These are phyloP conservation scores for Metschnikowia dekortorum DNA, from an alignment of 805 yeast genomes.

Conservation along the genomic window DNA sequence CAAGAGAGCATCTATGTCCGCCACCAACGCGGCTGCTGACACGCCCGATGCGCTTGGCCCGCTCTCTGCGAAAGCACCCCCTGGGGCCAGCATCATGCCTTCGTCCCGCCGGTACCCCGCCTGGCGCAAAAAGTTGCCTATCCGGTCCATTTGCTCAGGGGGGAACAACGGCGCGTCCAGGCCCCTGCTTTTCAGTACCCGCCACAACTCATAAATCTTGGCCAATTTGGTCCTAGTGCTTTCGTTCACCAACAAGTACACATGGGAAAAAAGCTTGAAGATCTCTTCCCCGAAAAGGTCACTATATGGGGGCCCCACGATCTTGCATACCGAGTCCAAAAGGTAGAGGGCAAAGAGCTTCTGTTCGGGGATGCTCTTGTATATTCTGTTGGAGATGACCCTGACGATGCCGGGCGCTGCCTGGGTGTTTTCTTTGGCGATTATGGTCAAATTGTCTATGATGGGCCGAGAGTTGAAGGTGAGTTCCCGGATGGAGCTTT, in stretches of 20 bases:
- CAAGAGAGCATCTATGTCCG: constrained; percentile 35
- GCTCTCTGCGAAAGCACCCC: not conserved
- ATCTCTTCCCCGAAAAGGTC: constrained; percentile 66
- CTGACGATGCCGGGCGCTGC: constrained; percentile 74
- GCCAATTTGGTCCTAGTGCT: constrained; percentile 64
- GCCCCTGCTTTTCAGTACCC: constrained; percentile 52
- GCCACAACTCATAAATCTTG: constrained; percentile 86
- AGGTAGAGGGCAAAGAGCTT: constrained; percentile 82
- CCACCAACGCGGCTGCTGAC: constrained; percentile 19
- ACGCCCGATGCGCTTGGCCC: constrained; percentile 1
- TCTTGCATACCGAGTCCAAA: constrained; percentile 87
- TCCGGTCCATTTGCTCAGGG: constrained; percentile 58
- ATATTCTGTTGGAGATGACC: constrained; percentile 70
- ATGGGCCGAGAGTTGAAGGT: constrained; percentile 89
- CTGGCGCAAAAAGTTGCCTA: constrained; percentile 62
- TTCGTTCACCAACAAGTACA: constrained; percentile 77
- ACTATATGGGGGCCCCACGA: constrained; percentile 88
- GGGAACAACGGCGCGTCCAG: constrained; percentile 73
- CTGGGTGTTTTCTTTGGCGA: constrained; percentile 80
- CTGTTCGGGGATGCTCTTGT: constrained; percentile 73
- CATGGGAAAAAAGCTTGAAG: constrained; percentile 65
- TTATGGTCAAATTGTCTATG: constrained; percentile 74
- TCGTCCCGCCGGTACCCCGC: constrained; percentile 22
- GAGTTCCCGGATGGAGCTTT: constrained; percentile 64
- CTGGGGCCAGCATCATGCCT: not conserved